These are phyloP conservation scores for Bifiguratus adelaidae DNA, from an alignment of 192 early-diverging fungal genomes.

Conservation along the genomic window DNA sequence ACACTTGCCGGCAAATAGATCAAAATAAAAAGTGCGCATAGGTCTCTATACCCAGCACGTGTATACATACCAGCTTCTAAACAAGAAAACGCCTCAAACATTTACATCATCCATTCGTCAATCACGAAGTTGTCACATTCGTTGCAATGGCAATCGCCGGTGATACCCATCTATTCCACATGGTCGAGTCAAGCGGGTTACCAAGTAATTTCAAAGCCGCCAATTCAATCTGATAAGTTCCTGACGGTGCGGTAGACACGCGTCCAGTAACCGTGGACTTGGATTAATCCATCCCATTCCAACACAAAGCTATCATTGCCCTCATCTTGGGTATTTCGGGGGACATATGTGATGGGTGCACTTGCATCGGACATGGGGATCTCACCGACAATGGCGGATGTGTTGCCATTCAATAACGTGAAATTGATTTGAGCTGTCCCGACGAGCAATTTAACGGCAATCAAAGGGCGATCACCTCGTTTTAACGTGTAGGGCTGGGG, in stretches of 20 bases:
- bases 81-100: too few relatives aligned
- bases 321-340: constrained; percentile 5
- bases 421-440: constrained; percentile 9
- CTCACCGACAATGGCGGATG: too few relatives aligned
- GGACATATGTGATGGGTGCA: too few relatives aligned
- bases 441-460: constrained; percentile 9
- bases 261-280: constrained; percentile 1
- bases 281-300: constrained; percentile 13
- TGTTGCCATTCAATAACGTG: too few relatives aligned
- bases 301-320: background rate
- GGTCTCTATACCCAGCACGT: too few relatives aligned
- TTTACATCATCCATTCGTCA: too few relatives aligned
- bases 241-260: constrained; percentile 1
- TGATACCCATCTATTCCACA: constrained; percentile 12
- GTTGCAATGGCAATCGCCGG: background rate
- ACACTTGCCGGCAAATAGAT: too few relatives aligned
- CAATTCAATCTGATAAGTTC: constrained; percentile 9
- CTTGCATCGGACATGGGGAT: too few relatives aligned
- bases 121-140: background rate
- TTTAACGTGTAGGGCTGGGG: background rate
- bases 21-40: too few relatives aligned
- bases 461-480: background rate
- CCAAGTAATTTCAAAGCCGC: constrained; percentile 15
- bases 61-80: too few relatives aligned
- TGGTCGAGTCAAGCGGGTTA: constrained; percentile 3